Evolutionary conservation across 140 eudicot genomes (phyloP), one percentile per base, ranked within the genome.

Genomic region (Anethum foeniculum): DNA sequence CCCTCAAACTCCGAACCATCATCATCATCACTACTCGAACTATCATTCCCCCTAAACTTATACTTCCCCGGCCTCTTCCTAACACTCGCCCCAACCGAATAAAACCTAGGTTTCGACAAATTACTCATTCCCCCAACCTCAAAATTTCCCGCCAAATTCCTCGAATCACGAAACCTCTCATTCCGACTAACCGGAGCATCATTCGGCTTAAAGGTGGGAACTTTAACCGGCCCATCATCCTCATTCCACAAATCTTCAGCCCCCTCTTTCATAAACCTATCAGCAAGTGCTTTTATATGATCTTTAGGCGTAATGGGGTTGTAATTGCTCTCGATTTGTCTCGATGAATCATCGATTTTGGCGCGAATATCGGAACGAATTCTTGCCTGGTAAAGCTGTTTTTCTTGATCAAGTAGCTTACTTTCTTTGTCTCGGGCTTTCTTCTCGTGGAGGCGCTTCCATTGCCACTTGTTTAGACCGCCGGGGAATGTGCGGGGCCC

Each of bases 171-270:
- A 73, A 88, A 3, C 71, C 71, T 11, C 36, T 62, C 71, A 62
- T 25, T 27, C 36, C 36, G 71, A 25, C 1, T 2, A 79, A 81
- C 80, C 82, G 62, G 9, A 87, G 9, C 71, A 25, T 62, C 71
- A 62, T 25, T 62, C 6, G 71, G 71, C 71, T 62, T 62, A 62
- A 25, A 25, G 71, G 71, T 62, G 71, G 71, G 71, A 62, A 62
- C 71, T 62, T 62, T 62, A 62, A 88, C 54, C 13, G 97, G 97
- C 1, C 98, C 97, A 16, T 94, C 98, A 62, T 80, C 85, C 64
- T 88, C 93, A 65, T 94, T 94, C 98, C 98, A 94, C 85, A 94
- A 82, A 81, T 92, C 97, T 82, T 92, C 98, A 74, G 98, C 98
- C 18, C 98, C 98, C 30, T 84, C 90, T 81, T 88, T 94, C 94